Conservation (phyloP, 2,329 filamentous ascomycete genomes). For the Dactylonectria macrodidyma region DNA sequence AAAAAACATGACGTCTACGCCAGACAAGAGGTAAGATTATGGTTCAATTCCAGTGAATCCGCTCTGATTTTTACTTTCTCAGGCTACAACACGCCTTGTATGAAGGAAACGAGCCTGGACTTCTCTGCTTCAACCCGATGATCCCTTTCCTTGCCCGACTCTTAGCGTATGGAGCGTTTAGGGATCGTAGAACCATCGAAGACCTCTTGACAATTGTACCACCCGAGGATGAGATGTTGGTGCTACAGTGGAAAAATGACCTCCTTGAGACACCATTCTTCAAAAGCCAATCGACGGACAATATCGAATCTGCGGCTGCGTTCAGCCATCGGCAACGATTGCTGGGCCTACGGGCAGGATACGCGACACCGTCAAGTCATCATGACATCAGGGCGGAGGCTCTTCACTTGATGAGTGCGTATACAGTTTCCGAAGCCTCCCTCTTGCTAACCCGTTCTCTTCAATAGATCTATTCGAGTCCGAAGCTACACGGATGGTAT, state of each 20-base stretch:
- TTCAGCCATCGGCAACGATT: no score
- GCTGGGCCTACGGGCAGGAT: not conserved
- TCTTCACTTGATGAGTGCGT: not conserved
- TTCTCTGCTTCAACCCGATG: conserved; percentile 10
- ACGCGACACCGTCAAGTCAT: not conserved
- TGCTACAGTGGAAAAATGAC: not conserved
- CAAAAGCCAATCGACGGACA: conserved; percentile 4
- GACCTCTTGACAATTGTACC: conserved; percentile 13
- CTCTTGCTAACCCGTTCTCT: not conserved
- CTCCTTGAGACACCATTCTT: no score
- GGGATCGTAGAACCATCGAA: conserved; percentile 5
- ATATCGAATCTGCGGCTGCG: no score
- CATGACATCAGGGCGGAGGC: not conserved
- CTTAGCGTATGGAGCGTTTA: conserved; percentile 7
- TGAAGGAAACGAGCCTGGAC: not conserved
- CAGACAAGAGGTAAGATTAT: conserved; percentile 9
- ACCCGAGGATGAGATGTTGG: conserved; percentile 4
- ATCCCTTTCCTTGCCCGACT: conserved; percentile 1
- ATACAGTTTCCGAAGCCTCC: not conserved
- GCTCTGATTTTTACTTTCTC: not conserved
- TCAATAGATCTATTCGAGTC: no score
- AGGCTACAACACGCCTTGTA: conserved; percentile 3
- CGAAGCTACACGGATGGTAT: no score
- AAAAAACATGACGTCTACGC: conserved; percentile 1
- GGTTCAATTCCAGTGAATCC: not conserved